Percentiles rank a stretch among this genome's conserved stretches.
Evolutionary conservation across 345 rosid species (phyloP).

Genomic region (Durio zibethinus): DNA sequence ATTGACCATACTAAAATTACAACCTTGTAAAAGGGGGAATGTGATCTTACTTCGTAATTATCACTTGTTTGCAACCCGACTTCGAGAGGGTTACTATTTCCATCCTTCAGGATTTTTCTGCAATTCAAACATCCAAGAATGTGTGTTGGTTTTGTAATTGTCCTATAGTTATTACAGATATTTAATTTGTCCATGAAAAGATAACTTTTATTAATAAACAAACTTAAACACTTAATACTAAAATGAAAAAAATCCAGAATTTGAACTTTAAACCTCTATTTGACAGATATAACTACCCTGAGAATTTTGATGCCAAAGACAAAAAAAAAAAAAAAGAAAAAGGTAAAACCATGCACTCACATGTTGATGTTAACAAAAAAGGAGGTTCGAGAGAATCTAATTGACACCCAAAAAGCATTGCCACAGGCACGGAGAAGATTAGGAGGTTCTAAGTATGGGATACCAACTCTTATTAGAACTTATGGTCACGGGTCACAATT

Average conservation of each 20-base stretch:
- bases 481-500: conserved; percentile 6
- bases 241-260: no score
- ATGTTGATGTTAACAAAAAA: background rate
- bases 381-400: background rate
- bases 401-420: conserved; percentile 3
- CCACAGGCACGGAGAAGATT: background rate
- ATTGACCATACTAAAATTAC: background rate
- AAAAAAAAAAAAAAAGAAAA: background rate
- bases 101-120: background rate
- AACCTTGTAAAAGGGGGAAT: background rate
- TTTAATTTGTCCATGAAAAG: background rate
- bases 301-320: background rate
- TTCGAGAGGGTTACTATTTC: background rate
- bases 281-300: background rate
- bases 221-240: background rate
- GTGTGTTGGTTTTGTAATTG: background rate
- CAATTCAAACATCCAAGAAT: background rate
- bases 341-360: background rate
- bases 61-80: background rate
- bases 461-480: background rate
- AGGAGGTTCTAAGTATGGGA: background rate
- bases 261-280: background rate
- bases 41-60: background rate
- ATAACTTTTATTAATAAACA: no score
- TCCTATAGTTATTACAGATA: background rate